A percentile compares a stretch with the other conserved stretches of the same genome.
Conservation (phyloP, 2,329 filamentous ascomycete species). For the Alternaria ventricosa region DNA sequence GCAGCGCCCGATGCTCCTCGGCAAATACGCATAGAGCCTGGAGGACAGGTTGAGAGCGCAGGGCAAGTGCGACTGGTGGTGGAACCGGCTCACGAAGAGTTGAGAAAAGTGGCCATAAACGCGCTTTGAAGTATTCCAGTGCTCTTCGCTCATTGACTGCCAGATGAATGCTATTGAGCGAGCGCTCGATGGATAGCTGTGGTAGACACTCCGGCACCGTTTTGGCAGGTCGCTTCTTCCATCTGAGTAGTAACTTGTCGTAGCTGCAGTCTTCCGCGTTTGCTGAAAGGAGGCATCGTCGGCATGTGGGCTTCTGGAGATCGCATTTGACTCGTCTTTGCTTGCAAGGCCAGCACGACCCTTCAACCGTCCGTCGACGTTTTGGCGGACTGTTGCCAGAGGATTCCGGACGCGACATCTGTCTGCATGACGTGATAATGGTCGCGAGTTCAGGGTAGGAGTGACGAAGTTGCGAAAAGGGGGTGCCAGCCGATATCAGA, state of each 20-base stretch:
- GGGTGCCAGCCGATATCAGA: not conserved
- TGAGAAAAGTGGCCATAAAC: conserved; percentile 20
- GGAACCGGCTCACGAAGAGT: conserved; percentile 14
- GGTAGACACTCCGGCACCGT: conserved; percentile 2
- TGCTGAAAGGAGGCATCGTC: conserved; percentile 3
- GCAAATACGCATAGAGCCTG: conserved; percentile 19
- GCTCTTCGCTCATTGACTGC: conserved; percentile 19
- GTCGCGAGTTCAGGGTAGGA: not conserved
- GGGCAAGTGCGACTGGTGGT: conserved; percentile 15
- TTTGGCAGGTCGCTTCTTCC: conserved; percentile 17
- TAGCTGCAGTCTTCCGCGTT: conserved; percentile 13
- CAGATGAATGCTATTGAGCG: conserved; percentile 5
- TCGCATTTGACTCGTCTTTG: conserved; percentile 14
- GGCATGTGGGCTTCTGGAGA: conserved; percentile 8
- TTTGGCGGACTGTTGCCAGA: conserved; percentile 14
- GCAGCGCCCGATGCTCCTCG: conserved; percentile 18
- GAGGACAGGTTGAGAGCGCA: conserved; percentile 19
- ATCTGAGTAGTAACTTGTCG: conserved; percentile 10
- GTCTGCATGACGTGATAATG: conserved; percentile 14
- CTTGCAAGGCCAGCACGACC: conserved; percentile 16
- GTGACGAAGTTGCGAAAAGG: not conserved
- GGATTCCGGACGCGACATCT: conserved; percentile 13
- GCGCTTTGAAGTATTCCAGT: conserved; percentile 19
- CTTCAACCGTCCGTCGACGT: conserved; percentile 15
- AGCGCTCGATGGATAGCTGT: not conserved